phyloP scores from a whole-genome alignment of 306 rosid genomes.

The Malus sieversii region DNA sequence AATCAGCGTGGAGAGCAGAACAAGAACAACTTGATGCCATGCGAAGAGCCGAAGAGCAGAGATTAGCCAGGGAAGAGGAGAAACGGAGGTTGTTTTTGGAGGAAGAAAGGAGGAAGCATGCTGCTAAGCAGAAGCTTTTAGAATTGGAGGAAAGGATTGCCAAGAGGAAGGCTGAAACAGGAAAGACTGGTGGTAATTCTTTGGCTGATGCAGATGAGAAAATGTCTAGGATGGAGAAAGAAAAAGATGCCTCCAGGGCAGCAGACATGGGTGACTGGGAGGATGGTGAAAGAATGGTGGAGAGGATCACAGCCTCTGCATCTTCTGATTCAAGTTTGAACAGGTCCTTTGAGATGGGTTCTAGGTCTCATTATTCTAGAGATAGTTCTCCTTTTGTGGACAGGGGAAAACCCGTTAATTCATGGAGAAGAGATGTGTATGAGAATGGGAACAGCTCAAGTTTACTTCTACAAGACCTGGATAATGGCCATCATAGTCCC shows the following conservation, averaged over 20 bases:
- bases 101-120: slow-evolving; percentile 91
- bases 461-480: slow-evolving; percentile 55
- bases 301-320: slow-evolving; percentile 67
- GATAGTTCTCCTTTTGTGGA: slow-evolving; percentile 54
- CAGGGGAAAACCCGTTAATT: slow-evolving; percentile 56
- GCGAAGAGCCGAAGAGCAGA: slow-evolving; percentile 78
- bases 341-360: slow-evolving; percentile 56
- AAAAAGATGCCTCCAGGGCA: slow-evolving; percentile 46
- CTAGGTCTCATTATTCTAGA: slow-evolving; percentile 52
- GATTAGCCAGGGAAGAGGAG: slow-evolving; percentile 77
- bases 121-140: slow-evolving; percentile 84
- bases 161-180: slow-evolving; percentile 60
- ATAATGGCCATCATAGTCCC: slow-evolving; percentile 41
- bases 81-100: slow-evolving; percentile 59
- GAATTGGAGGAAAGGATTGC: slow-evolving; percentile 93
- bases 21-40: slow-evolving; percentile 66
- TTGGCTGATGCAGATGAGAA: slow-evolving; percentile 43
- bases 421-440: slow-evolving; percentile 72
- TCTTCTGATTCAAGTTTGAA: slow-evolving; percentile 76
- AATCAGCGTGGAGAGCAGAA: slow-evolving; percentile 90
- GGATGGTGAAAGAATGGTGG: slow-evolving; percentile 88
- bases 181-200: slow-evolving; percentile 35
- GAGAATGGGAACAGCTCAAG: slow-evolving; percentile 62
- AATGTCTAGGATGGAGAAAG: slow-evolving; percentile 30
- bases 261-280: slow-evolving; percentile 82